Percentiles rank a stretch among this genome's conserved stretches.
These are phyloP conservation scores for Paecilomyces sp. DNA, from an alignment of 2,329 filamentous ascomycete species.

Conservation along the genomic window DNA sequence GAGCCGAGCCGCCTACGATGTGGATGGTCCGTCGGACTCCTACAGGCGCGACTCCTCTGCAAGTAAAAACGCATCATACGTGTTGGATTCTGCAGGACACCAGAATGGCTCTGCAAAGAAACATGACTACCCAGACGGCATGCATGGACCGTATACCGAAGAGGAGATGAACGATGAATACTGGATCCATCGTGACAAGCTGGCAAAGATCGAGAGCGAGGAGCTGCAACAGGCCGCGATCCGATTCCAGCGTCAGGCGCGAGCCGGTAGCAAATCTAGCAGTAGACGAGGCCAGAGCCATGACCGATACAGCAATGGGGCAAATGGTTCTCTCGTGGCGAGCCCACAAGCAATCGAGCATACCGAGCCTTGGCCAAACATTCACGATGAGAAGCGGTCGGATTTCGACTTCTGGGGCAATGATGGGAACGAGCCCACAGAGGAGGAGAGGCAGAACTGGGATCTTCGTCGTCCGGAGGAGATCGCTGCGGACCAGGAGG, in stretches of 20 bases:
- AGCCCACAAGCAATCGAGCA: conserved; percentile 19
- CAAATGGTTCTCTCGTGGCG: conserved; percentile 17
- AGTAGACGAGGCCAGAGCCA: conserved; percentile 29
- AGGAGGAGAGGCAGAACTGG: conserved; percentile 50
- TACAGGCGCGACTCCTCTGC: conserved; percentile 23
- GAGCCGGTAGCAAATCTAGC: conserved; percentile 28
- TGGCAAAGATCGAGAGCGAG: conserved; percentile 44
- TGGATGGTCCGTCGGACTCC: conserved; percentile 29
- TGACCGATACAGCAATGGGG: conserved; percentile 25
- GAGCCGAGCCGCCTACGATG: conserved; percentile 31
- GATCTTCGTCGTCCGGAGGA: conserved; percentile 74
- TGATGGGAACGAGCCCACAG: conserved; percentile 23
- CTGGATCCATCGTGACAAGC: conserved; percentile 46
- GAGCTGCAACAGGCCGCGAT: conserved; percentile 43
- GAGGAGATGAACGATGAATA: conserved; percentile 30
- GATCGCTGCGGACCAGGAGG: conserved; percentile 47
- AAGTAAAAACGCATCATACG: conserved; percentile 12
- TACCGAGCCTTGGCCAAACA: conserved; percentile 25
- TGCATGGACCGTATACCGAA: conserved; percentile 8
- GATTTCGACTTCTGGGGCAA: conserved; percentile 24
- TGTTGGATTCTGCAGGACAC: conserved; percentile 16
- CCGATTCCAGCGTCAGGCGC: conserved; percentile 31
- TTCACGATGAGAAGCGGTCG: conserved; percentile 27
- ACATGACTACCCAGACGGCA: conserved; percentile 13
- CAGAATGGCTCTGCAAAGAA: conserved; percentile 11